phyloP scores from a whole-genome alignment of 768 basidiomycete species.

The Lepiota brunneoincarnata region DNA sequence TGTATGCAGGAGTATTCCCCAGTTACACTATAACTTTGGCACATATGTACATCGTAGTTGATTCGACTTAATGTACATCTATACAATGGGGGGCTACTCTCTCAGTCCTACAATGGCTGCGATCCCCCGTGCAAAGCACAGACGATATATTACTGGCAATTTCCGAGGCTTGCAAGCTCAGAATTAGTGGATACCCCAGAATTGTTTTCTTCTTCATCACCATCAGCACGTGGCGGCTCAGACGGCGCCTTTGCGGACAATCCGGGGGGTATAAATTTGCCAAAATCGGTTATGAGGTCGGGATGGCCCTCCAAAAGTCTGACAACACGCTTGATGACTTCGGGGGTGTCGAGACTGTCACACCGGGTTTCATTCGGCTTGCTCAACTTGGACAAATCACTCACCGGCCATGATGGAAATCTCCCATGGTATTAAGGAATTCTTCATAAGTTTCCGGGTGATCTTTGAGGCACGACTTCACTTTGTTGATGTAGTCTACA shows the following conservation, averaged over 20 bases:
- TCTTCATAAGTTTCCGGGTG: conserved; percentile 71
- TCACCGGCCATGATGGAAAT: conserved; percentile 71
- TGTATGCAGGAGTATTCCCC: no score
- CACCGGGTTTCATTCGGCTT: not conserved
- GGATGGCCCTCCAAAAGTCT: conserved; percentile 71
- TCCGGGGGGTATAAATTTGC: conserved; percentile 75
- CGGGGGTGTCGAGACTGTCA: conserved; percentile 73
- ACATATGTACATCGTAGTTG: no score
- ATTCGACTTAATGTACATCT: no score
- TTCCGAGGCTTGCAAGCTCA: not conserved
- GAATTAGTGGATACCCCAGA: not conserved
- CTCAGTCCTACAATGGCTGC: no score
- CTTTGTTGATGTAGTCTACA: conserved; percentile 64
- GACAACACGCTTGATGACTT: conserved; percentile 75
- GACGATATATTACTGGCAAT: not conserved
- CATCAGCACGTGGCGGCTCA: not conserved
- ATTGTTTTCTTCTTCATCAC: not conserved
- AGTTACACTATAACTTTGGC: no score
- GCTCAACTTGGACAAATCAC: conserved; percentile 18
- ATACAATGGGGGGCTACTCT: no score
- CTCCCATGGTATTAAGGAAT: conserved; percentile 76
- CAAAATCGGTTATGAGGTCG: conserved; percentile 75
- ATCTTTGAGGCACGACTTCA: conserved; percentile 58
- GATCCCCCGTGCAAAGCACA: no score
- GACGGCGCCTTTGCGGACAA: conserved; percentile 29